Conservation (phyloP, 1,139 yeast genomes). For the Kodamaea derodonti region DNA sequence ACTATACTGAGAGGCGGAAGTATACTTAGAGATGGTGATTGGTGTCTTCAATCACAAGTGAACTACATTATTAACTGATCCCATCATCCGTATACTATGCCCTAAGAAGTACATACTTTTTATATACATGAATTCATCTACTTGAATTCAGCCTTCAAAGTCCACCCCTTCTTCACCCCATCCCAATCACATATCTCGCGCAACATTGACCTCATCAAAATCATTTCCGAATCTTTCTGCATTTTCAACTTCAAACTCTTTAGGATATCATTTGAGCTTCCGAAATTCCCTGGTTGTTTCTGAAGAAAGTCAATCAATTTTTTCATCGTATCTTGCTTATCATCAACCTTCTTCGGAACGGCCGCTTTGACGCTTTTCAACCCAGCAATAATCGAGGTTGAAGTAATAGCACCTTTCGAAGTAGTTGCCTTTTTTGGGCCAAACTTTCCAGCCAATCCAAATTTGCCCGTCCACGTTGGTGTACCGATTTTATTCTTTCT, state of each 20-base stretch:
- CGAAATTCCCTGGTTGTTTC: slow-evolving; percentile 35
- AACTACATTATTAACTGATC: too few relatives aligned
- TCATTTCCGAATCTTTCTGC: slow-evolving; percentile 52
- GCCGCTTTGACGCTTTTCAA: slow-evolving; percentile 23
- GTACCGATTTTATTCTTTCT: slow-evolving; percentile 68
- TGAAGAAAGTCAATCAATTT: slow-evolving; percentile 34
- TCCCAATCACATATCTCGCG: slow-evolving; percentile 72
- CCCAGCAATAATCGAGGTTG: slow-evolving; percentile 31
- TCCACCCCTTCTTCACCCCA: slow-evolving; percentile 55
- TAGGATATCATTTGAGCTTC: slow-evolving; percentile 58
- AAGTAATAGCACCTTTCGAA: slow-evolving; percentile 12
- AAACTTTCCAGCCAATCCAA: slow-evolving; percentile 74
- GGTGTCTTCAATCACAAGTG: too few relatives aligned
- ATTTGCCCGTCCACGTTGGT: slow-evolving; percentile 96
- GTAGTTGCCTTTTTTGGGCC: slow-evolving; percentile 19
- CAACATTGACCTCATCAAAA: slow-evolving; percentile 64
- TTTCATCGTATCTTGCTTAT: slow-evolving; percentile 30
- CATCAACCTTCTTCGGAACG: slow-evolving; percentile 12
- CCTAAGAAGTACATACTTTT: too few relatives aligned
- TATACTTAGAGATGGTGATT: too few relatives aligned
- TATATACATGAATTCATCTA: too few relatives aligned
- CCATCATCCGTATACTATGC: too few relatives aligned
- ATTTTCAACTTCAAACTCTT: slow-evolving; percentile 44
- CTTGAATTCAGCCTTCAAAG: slow-evolving; percentile 49
- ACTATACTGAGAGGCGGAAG: too few relatives aligned